Base-by-base conservation (phyloP, 371 early-diverging fungal genomes). In the Dinochytrium kinnereticum region DNA sequence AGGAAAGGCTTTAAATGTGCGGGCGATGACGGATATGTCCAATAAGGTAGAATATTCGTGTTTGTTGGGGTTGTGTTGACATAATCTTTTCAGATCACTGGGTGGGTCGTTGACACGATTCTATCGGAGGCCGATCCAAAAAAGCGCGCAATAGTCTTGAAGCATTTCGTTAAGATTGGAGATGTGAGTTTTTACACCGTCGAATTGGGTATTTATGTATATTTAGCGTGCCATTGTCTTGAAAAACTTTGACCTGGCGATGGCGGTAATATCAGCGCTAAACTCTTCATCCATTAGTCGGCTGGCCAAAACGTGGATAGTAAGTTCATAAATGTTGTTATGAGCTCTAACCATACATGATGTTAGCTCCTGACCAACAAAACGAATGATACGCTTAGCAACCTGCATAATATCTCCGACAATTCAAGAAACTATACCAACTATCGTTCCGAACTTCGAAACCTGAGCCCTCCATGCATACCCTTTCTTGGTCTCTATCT, bases 101-200 rank as follows among this genome's bases (percentile, higher is more conserved):
- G 92, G 10, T 97, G 96, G 96, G 94, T 96, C 39, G 92, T 93
- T 0, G 91, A 91, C 68, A 87, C 90, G 0, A 93, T 98, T 24
- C 77, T 96, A 37, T 87, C 87, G 39, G 93, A 95, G 78, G 82
- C 85, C 39, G 96, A 96, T 61, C 72, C 90, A 65, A 93, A 92
- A 81, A 91, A 90, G 73, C 84, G 98, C 49, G 91, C 89, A 0
- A 64, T 73, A 0, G 81, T 93, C 1, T 80, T 96, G 65, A 93
- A 93, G 78, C 91, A 93, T 79, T 92, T 95, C 83, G 36, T 61
- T 26, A 61, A 61, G 36, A 37, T 61, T 30, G 37, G 64, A 31
- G 37, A 36, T 26, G 49, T 74, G 19, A 61, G 59, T 72, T 21
- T n/a, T 68, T 30, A 33, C 2, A 36, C 33, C 5, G 5, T 3